These are phyloP conservation scores for Morella rubra DNA, from an alignment of 306 rosid genomes.

Conservation along the genomic window DNA sequence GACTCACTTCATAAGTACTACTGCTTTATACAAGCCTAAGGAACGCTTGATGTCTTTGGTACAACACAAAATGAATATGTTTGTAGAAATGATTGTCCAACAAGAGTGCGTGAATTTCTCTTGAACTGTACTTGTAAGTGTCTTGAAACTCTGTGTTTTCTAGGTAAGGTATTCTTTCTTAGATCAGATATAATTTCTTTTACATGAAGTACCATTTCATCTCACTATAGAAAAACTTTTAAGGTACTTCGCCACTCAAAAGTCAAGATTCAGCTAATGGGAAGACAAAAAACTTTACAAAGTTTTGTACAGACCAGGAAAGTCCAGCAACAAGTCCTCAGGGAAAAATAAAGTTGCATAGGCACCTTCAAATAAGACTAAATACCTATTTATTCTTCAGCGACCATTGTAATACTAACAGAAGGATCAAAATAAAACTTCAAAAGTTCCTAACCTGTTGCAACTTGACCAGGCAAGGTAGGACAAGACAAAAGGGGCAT, in stretches of 20 bases:
- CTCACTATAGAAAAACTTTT: neutral
- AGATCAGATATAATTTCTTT: neutral
- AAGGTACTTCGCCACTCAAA: neutral
- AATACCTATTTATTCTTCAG: conserved; percentile 22
- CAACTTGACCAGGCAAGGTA: conserved; percentile 95
- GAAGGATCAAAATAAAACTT: conserved; percentile 12
- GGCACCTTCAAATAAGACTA: conserved; percentile 13
- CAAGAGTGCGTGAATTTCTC: neutral
- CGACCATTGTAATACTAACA: conserved; percentile 6
- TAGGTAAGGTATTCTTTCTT: neutral
- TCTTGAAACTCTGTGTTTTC: neutral
- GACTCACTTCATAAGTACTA: neutral
- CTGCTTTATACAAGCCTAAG: neutral
- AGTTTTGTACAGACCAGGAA: neutral
- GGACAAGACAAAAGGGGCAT: conserved; percentile 92
- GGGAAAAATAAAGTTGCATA: conserved; percentile 6
- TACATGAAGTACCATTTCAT: conserved; percentile 10
- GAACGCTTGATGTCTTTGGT: neutral
- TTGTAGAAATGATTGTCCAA: neutral
- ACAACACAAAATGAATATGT: neutral
- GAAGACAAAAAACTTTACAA: neutral
- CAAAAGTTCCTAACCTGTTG: conserved; percentile 70
- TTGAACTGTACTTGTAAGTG: neutral
- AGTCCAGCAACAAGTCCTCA: conserved; percentile 9
- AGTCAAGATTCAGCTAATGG: neutral